Evolutionary conservation across 106 monocot species (phyloP), one percentile per base, ranked within the genome.

Genomic region (Apostasia ramifera): DNA sequence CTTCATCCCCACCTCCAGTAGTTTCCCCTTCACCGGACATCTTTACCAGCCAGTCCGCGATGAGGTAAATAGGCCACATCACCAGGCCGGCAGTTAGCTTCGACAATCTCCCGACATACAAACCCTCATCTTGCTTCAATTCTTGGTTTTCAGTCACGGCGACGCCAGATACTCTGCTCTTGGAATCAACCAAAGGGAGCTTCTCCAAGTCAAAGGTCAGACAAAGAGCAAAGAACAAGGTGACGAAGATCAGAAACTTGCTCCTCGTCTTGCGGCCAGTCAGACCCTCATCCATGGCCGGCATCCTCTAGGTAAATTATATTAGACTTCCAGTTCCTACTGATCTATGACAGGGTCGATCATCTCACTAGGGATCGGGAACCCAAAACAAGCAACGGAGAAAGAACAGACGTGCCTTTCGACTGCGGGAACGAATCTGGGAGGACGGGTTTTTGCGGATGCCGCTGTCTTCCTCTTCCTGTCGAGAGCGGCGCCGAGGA

Each of bases 141-240:
- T 26, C 26, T 26, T 26, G 26, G 26, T 26, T 26, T n/a, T 65
- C 65, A 4, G 48, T 15, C 48, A 47, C 65, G 47, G 6, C 14
- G 65, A 65, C 48, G 46, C 48, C 48, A 47, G 1, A 48, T 26
- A 65, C 38, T 65, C 26, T 65, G 65, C 48, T 65, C 65, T 48
- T 65, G 1, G 48, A 65, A 65, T 47, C 46, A 65, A 65, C 6
- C 65, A 65, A 65, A 65, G 65, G 48, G 40, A 49, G 14, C 47
- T 47, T 65, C 48, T 65, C 65, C 65, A 14, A 65, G 43, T 65
- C 46, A 65, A 65, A 65, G 26, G 48, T 48, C 65, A 65, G 46
- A 65, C 65, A 48, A 2, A 65, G 14, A 48, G 65, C 46, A 48
- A 65, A 65, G 43, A 46, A 48, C 48, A 65, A 49, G 62, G 62